Percentiles rank a stretch among this genome's conserved stretches.
Evolutionary conservation across 202 grass and related monocot species (phyloP).

Genomic region (Carex arenaria): DNA sequence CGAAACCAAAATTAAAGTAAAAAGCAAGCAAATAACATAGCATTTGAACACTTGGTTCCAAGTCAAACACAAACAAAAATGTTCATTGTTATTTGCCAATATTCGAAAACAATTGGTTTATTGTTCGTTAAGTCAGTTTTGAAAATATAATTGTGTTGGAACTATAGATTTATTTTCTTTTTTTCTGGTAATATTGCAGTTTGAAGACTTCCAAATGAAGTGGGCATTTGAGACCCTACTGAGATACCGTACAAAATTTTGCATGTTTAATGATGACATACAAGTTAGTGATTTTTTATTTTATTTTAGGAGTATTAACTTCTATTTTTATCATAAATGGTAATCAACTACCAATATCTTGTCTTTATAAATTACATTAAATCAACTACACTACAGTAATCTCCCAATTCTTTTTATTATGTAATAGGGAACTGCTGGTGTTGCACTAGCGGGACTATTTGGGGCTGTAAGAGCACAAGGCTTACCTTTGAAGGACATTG

Average conservation of each 20-base stretch:
- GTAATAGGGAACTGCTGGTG: constrained; percentile 86
- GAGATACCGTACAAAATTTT: constrained; percentile 79
- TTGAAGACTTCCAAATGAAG: constrained; percentile 99
- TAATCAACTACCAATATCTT: not conserved
- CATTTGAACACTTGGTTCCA: not conserved
- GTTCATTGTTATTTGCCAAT: not conserved
- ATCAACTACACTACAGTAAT: not conserved
- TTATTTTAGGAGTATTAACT: not conserved
- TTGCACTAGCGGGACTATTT: constrained; percentile 95
- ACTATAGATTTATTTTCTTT: not conserved
- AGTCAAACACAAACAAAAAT: not conserved
- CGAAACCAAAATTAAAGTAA: not conserved
- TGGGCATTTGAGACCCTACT: constrained; percentile 98
- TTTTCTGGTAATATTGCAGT: constrained; percentile 49
- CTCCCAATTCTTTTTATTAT: constrained; percentile 21
- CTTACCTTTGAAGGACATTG: constrained; percentile 52
- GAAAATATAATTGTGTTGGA: not conserved
- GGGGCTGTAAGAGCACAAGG: constrained; percentile 91
- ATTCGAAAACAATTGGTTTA: not conserved
- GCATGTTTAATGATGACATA: constrained; percentile 97
- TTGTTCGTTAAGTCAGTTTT: not conserved
- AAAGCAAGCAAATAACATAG: not conserved
- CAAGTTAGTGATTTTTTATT: constrained; percentile 52
- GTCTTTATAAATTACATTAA: not conserved
- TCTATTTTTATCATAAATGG: not conserved